These are phyloP conservation scores for Cicer chorassanicum DNA, from an alignment of 306 rosid genomes.

Conservation along the genomic window DNA sequence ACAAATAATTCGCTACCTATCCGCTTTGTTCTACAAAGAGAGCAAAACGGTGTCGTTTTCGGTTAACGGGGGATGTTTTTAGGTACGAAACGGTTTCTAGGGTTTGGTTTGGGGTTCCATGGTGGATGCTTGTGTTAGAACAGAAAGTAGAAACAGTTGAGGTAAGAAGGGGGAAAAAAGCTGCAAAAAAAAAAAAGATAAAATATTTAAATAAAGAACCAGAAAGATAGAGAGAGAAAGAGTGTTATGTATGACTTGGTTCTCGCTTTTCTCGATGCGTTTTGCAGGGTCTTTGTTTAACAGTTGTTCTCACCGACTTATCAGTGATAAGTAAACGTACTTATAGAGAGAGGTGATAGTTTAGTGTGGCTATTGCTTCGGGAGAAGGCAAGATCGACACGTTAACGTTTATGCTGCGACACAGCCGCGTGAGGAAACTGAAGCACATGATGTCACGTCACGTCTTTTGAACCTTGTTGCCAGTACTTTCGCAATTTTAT, in stretches of 20 bases:
- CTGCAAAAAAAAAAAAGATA: constrained; percentile 40
- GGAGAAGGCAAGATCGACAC: constrained; percentile 36
- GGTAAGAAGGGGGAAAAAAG: constrained; percentile 34
- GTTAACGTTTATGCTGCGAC: constrained; percentile 19
- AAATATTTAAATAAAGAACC: constrained; percentile 1
- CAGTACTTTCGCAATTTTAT: neutral
- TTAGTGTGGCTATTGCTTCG: rapidly evolving
- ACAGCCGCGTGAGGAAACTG: constrained; percentile 11
- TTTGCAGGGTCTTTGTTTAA: constrained; percentile 45
- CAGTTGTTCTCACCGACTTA: constrained; percentile 45
- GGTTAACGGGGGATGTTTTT: neutral
- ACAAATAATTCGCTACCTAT: neutral
- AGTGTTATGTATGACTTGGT: constrained; percentile 36
- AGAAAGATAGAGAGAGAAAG: constrained; percentile 16
- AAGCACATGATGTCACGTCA: constrained; percentile 30
- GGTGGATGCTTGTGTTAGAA: neutral
- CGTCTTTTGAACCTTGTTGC: neutral
- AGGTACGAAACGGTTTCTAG: constrained; percentile 50
- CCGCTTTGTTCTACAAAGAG: neutral
- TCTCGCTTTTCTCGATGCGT: constrained; percentile 71
- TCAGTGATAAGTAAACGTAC: constrained; percentile 37
- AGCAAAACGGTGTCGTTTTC: constrained; percentile 11
- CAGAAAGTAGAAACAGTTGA: constrained; percentile 29
- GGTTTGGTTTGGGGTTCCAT: constrained; percentile 51
- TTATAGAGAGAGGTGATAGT: constrained; percentile 40